Evolutionary conservation across 176 grass and related monocot species (phyloP).

Genomic region (Coix lacrymajobi): DNA sequence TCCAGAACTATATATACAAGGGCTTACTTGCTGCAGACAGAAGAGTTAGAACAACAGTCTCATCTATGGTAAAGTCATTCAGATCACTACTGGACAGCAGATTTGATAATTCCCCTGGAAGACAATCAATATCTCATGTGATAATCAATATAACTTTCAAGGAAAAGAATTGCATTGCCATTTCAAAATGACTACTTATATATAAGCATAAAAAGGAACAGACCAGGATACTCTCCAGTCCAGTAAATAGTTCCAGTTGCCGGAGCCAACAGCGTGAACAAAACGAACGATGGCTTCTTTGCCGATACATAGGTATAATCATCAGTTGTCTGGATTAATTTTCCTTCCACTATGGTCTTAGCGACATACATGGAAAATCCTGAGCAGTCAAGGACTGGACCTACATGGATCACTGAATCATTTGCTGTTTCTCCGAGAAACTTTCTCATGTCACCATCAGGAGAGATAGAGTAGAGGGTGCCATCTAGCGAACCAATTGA

Average conservation of each 20-base stretch:
- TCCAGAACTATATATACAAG: conserved; percentile 26
- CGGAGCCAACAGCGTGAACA: conserved; percentile 60
- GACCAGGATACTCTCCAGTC: conserved; percentile 64
- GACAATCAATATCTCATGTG: neutral
- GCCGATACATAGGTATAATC: conserved; percentile 55
- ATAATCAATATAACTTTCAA: neutral
- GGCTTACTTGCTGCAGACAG: conserved; percentile 66
- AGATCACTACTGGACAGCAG: conserved; percentile 50
- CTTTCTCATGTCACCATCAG: conserved; percentile 51
- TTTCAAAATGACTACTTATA: neutral
- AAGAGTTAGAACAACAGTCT: conserved; percentile 55
- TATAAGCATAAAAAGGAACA: conserved; percentile 5
- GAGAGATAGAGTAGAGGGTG: conserved; percentile 65
- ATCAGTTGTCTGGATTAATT: conserved; percentile 40
- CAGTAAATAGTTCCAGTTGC: conserved; percentile 81
- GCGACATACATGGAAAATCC: conserved; percentile 59
- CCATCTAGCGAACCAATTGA: conserved; percentile 85
- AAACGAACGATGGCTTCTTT: conserved; percentile 38
- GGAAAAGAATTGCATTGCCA: neutral
- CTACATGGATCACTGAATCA: conserved; percentile 55
- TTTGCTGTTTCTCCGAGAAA: conserved; percentile 47
- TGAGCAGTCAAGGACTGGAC: conserved; percentile 67
- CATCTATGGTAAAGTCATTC: conserved; percentile 48
- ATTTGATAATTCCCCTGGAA: conserved; percentile 62
- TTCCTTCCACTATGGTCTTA: conserved; percentile 51